phyloP scores from a whole-genome alignment of 352 stramenopile genomes.

The Saprolegnia diclina region DNA sequence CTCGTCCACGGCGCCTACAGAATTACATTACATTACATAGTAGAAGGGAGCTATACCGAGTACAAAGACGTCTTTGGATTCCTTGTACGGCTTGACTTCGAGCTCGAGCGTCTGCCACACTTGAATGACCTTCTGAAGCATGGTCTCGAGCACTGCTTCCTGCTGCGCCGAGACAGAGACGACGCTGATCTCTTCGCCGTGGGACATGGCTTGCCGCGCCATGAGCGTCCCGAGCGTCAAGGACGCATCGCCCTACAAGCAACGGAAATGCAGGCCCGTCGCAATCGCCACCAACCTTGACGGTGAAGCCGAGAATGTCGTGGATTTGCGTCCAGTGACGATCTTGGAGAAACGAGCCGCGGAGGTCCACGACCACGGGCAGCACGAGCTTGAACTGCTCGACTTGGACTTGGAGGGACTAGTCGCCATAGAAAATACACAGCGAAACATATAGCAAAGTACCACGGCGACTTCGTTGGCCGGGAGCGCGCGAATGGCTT shows the following conservation, averaged over 20 bases:
- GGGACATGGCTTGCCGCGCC: constrained; percentile 79
- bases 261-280: too few relatives aligned
- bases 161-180: constrained; percentile 86
- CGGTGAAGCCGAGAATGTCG: constrained; percentile 79
- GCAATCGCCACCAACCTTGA: too few relatives aligned
- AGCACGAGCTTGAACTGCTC: constrained; percentile 88
- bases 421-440: background rate
- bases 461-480: constrained; percentile 74
- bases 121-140: constrained; percentile 90
- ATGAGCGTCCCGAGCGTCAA: constrained; percentile 87
- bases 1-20: constrained; percentile 80
- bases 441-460: constrained; percentile 14
- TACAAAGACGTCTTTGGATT: constrained; percentile 91
- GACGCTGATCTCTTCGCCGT: constrained; percentile 79
- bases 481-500: constrained; percentile 82
- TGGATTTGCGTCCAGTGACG: constrained; percentile 76
- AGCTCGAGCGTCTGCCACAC: constrained; percentile 87
- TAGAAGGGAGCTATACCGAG: constrained; percentile 30
- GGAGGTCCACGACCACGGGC: constrained; percentile 66
- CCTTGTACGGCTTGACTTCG: constrained; percentile 90
- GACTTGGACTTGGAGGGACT: constrained; percentile 77
- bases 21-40: too few relatives aligned
- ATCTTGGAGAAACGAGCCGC: constrained; percentile 57
- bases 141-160: constrained; percentile 88
- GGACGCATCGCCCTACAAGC: constrained; percentile 32